phyloP scores from a whole-genome alignment of 2,329 filamentous ascomycete species.

The Cytospora chrysosperma region DNA sequence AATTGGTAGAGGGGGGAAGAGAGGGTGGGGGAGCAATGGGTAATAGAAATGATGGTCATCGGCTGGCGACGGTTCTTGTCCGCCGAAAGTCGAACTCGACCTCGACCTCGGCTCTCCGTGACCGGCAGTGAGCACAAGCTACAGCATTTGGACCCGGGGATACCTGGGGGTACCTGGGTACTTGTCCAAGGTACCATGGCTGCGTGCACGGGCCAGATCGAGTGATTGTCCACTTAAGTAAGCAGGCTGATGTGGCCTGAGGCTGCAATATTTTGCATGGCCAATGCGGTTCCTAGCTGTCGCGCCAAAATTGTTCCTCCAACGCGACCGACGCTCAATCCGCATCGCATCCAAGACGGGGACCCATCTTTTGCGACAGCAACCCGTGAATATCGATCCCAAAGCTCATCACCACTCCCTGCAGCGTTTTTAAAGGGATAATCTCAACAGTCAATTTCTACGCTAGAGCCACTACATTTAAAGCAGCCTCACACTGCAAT shows the following conservation, averaged over 20 bases:
- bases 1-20: neutral
- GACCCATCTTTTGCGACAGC: slow-evolving; percentile 24
- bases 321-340: slow-evolving; percentile 19
- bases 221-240: too few relatives aligned
- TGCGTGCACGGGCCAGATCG: neutral
- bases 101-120: slow-evolving; percentile 16
- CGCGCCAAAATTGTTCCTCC: slow-evolving; percentile 22
- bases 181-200: too few relatives aligned
- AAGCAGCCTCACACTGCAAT: slow-evolving; percentile 17
- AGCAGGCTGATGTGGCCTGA: slow-evolving; percentile 5
- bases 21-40: neutral
- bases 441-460: neutral
- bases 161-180: neutral
- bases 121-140: neutral
- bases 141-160: neutral
- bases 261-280: slow-evolving; percentile 19
- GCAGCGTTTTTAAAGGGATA: neutral
- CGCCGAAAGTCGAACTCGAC: neutral
- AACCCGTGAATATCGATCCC: slow-evolving; percentile 14
- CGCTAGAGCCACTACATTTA: neutral
- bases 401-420: slow-evolving; percentile 9
- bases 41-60: slow-evolving; percentile 16
- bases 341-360: slow-evolving; percentile 14
- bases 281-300: slow-evolving; percentile 13
- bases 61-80: slow-evolving; percentile 20